Conservation (phyloP, 257 asterid species). For the Verbascum thapsus region DNA sequence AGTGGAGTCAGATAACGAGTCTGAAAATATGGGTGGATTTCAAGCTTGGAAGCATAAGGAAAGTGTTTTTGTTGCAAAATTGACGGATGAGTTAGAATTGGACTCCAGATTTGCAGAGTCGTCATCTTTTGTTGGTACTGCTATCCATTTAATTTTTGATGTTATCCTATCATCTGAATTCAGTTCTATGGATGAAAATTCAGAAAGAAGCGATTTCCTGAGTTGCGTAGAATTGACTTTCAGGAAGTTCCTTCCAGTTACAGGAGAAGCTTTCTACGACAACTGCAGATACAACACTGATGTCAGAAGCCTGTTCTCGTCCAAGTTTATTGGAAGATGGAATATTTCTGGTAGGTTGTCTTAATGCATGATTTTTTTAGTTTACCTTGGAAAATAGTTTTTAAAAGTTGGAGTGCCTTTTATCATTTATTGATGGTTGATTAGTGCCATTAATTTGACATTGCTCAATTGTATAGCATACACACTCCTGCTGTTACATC, state of each 20-base stretch:
- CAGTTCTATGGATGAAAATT: conserved; percentile 21
- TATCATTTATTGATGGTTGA: conserved; percentile 20
- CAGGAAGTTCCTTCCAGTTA: conserved; percentile 39
- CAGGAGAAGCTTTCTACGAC: conserved; percentile 33
- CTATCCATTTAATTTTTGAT: conserved; percentile 27
- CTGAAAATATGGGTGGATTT: conserved; percentile 39
- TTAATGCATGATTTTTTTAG: conserved; percentile 24
- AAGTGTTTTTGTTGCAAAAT: conserved; percentile 37
- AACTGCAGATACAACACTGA: conserved; percentile 33
- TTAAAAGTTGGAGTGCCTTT: conserved; percentile 3
- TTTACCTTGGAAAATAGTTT: conserved; percentile 13
- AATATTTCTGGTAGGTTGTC: conserved; percentile 51
- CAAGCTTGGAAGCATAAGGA: conserved; percentile 38
- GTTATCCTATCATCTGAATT: conserved; percentile 20
- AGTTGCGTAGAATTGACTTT: conserved; percentile 36
- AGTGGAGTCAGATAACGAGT: conserved; percentile 73
- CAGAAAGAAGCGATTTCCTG: conserved; percentile 6
- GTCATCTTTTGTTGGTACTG: conserved; percentile 45
- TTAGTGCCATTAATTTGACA: conserved; percentile 16
- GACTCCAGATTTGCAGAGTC: conserved; percentile 42
- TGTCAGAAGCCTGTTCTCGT: conserved; percentile 36
- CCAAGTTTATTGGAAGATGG: conserved; percentile 39
- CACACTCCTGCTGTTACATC: conserved; percentile 1
- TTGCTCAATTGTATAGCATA: conserved; percentile 11
- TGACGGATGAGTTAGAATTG: conserved; percentile 38